Conservation (phyloP, 345 rosid genomes). For the Brassica rapa region DNA sequence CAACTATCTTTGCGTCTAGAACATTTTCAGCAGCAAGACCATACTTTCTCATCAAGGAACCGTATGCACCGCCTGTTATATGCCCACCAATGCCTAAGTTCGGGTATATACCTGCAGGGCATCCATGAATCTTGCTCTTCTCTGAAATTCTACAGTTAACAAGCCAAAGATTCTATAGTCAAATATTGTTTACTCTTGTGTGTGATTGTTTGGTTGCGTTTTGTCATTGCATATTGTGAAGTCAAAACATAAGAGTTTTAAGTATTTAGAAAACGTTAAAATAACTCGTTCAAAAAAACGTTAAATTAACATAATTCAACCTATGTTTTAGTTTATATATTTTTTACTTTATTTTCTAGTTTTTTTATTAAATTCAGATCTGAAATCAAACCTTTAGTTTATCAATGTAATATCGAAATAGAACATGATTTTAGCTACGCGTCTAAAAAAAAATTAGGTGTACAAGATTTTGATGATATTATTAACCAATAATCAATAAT, state of each 20-base stretch:
- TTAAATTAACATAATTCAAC: background rate
- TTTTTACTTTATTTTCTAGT: background rate
- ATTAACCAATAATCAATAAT: background rate
- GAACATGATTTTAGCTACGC: background rate
- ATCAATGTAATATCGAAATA: background rate
- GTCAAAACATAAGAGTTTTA: background rate
- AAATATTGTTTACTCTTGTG: background rate
- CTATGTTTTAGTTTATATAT: background rate
- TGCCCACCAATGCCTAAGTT: conserved; percentile 66
- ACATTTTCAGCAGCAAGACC: conserved; percentile 78
- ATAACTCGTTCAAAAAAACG: background rate
- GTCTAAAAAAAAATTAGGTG: no score
- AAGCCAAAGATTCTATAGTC: background rate
- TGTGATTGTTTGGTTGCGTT: background rate
- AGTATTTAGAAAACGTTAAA: background rate
- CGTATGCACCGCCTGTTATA: conserved; percentile 65
- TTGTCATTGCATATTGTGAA: background rate
- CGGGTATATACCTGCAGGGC: conserved; percentile 57
- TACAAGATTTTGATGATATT: background rate
- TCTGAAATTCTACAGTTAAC: conserved; percentile 51
- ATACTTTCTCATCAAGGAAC: conserved; percentile 67
- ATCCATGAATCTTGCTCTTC: conserved; percentile 59
- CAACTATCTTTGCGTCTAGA: conserved; percentile 59
- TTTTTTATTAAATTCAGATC: background rate
- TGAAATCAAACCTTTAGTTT: background rate